Evolutionary conservation across 1,139 yeast genomes (phyloP), one percentile per base, ranked within the genome.

Genomic region (Blastobotrys elegans): DNA sequence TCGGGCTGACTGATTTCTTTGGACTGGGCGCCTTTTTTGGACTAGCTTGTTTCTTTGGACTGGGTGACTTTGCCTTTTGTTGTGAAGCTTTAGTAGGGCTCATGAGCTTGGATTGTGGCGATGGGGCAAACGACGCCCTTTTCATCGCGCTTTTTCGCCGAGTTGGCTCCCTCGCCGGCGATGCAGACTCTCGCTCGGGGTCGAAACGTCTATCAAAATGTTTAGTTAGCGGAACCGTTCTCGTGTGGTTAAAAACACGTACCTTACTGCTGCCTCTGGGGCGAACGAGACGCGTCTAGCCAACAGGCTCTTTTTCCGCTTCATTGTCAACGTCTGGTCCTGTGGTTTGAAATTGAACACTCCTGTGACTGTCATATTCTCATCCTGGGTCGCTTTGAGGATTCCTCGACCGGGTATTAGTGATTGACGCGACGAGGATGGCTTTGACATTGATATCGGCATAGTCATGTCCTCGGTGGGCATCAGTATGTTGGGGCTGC

Each of bases 321-420:
- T 41, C 38, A 18, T 13, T 17, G 39, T 22, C 29, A 18, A 21
- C 31, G 38, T 22, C n/a, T 41, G 45, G 35, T 20, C 36, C n/a
- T 18, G 36, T 8, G 41, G 14, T n/a, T 17, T n/a, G 11, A 48
- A 29, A 18, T 44, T 42, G 21, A 48, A 44, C 4, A 46, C 47
- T 2, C 49, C 49, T 4, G 49, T 42, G n/a, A 45, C 47, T 2
- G 56, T 53, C 32, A 40, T 44, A 38, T 53, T 48, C 21, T 52
- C 56, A 34, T 53, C 55, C 26, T 40, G 39, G 8, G 44, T 41
- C 32, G 50, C 40, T 37, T 53, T 49, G 22, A 48, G 44, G 16
- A 53, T 53, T 11, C 56, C 47, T 32, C 55, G 40, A 8, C 50
- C 46, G 1, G 54, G 54, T 3, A 43, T 44, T 22, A 50, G 22